phyloP scores from a whole-genome alignment of 345 rosid species.

The Salix caprea region DNA sequence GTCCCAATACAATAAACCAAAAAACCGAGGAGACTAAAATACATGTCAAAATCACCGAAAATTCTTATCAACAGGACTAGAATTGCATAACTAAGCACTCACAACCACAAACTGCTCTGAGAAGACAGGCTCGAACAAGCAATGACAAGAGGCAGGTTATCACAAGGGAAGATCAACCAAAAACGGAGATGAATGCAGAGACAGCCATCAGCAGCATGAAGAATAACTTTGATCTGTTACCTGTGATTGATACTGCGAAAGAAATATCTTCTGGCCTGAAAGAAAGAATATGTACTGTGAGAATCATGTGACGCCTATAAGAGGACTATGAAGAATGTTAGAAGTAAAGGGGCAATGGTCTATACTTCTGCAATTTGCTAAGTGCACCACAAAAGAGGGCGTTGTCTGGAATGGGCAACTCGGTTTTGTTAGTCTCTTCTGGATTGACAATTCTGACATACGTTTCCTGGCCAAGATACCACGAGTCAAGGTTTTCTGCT shows the following conservation, averaged over 20 bases:
- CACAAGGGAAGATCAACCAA: conserved; percentile 15
- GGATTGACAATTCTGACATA: conserved; percentile 88
- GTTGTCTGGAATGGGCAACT: conserved; percentile 74
- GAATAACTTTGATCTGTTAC: conserved; percentile 22
- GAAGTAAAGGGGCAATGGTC: neutral
- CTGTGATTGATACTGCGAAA: conserved; percentile 28
- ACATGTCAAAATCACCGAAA: conserved; percentile 27
- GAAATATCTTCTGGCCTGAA: conserved; percentile 77
- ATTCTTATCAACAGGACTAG: conserved; percentile 30
- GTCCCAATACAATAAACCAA: conserved; percentile 26
- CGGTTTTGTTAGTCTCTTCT: conserved; percentile 85
- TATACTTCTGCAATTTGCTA: conserved; percentile 59
- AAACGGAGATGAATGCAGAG: conserved; percentile 18
- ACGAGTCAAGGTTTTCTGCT: conserved; percentile 91
- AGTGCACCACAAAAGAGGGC: conserved; percentile 88
- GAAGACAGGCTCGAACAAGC: conserved; percentile 14
- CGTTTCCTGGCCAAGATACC: conserved; percentile 99
- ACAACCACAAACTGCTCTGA: conserved; percentile 29
- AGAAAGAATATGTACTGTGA: conserved; percentile 9
- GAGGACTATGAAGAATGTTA: neutral
- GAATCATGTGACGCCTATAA: neutral
- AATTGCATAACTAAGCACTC: conserved; percentile 36
- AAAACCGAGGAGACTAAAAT: conserved; percentile 15
- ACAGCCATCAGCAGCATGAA: conserved; percentile 31
- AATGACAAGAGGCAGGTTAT: conserved; percentile 4